Evolutionary conservation across 257 asterid genomes (phyloP).

Genomic region (Solanum verrucosum): DNA sequence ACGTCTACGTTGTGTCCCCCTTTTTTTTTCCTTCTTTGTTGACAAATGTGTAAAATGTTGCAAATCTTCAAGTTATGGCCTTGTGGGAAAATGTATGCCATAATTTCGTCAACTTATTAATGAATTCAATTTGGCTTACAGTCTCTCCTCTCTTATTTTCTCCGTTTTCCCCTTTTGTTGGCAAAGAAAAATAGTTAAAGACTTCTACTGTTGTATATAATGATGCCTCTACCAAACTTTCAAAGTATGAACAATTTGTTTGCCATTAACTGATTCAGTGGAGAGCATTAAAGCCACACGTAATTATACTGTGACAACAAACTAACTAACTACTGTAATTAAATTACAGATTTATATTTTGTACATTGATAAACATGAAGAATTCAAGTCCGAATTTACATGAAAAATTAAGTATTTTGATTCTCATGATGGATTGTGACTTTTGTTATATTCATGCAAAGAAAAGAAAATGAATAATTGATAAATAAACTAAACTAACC

Average conservation of each 20-base stretch:
- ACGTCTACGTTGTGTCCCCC: neutral
- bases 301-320: neutral
- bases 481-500: constrained; percentile 19
- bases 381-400: neutral
- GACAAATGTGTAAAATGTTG: neutral
- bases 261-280: neutral
- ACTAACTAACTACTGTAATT: neutral
- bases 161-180: neutral
- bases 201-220: too few species aligned
- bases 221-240: neutral
- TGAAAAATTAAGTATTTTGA: neutral
- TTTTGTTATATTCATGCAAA: neutral
- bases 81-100: neutral
- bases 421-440: neutral
- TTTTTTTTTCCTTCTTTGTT: neutral
- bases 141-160: neutral
- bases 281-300: neutral
- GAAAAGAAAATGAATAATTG: neutral
- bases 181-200: neutral
- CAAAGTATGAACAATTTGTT: neutral
- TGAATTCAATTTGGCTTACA: neutral
- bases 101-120: neutral
- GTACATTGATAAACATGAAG: neutral
- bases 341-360: neutral
- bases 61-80: neutral